phyloP scores from a whole-genome alignment of 192 early-diverging fungal genomes.

The Coemansia sp. region DNA sequence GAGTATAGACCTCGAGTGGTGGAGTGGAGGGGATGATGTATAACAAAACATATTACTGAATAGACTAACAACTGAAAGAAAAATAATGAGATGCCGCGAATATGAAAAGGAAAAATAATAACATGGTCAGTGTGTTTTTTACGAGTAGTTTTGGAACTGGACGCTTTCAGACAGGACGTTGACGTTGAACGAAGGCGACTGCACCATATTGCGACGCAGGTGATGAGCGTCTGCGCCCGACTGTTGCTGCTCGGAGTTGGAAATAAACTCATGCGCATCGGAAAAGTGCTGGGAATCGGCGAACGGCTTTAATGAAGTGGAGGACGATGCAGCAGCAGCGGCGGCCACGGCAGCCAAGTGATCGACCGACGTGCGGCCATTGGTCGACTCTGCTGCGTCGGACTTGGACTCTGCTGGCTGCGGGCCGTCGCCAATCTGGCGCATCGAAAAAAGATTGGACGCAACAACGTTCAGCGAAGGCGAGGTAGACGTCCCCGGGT shows the following conservation, averaged over 20 bases:
- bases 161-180: conserved; percentile 25
- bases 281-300: background rate
- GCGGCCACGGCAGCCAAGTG: conserved; percentile 10
- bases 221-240: conserved; percentile 7
- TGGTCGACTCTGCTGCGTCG: background rate
- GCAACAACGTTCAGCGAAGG: conserved; percentile 48
- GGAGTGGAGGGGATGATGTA: background rate
- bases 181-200: conserved; percentile 22
- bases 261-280: background rate
- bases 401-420: background rate
- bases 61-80: background rate
- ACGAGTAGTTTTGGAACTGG: conserved; percentile 32
- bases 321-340: background rate
- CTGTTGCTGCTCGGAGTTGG: conserved; percentile 1
- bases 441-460: conserved; percentile 37
- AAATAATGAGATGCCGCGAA: conserved; percentile 1
- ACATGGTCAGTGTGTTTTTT: background rate
- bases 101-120: conserved; percentile 10
- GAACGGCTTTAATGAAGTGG: background rate
- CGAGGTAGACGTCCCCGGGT: conserved; percentile 4
- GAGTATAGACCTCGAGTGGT: background rate
- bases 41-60: background rate
- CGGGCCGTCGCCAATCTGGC: conserved; percentile 9
- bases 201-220: conserved; percentile 19
- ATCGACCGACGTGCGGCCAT: conserved; percentile 3